Evolutionary conservation across 2,329 filamentous ascomycete genomes (phyloP).

Genomic region (Exophiala bonariae): DNA sequence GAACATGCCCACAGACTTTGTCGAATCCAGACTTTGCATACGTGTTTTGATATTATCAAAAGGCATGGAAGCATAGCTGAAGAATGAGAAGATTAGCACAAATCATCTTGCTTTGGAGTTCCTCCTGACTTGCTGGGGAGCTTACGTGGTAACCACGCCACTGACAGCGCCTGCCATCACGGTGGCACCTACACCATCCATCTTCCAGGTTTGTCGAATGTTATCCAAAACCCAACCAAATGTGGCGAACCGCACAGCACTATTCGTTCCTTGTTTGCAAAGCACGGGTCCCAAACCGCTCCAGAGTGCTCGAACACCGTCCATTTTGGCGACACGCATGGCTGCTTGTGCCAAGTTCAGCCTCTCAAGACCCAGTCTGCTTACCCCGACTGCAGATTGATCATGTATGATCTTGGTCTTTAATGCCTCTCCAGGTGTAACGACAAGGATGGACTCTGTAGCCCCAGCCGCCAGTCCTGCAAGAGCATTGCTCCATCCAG

Average conservation of each 20-base stretch:
- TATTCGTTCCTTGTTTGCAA: constrained; percentile 4
- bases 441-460: constrained; percentile 1
- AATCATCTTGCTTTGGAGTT: too few relatives aligned
- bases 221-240: neutral
- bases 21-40: constrained; percentile 4
- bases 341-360: neutral
- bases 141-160: constrained; percentile 2
- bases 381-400: neutral
- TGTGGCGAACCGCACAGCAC: constrained; percentile 1
- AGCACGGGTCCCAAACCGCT: neutral
- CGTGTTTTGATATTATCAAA: constrained; percentile 9
- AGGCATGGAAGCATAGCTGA: constrained; percentile 8
- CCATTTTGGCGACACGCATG: neutral
- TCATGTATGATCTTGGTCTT: constrained; percentile 1
- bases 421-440: constrained; percentile 1
- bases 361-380: neutral
- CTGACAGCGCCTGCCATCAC: neutral
- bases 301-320: neutral
- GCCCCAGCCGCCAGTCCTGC: neutral
- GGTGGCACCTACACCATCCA: neutral
- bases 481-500: neutral
- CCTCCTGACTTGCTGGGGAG: neutral
- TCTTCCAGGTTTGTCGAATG: neutral
- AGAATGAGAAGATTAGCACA: neutral
- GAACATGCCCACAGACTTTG: constrained; percentile 1